A percentile compares a stretch with the other conserved stretches of the same genome.
phyloP scores from a whole-genome alignment of 176 grass and related monocot genomes.

The Aegilops tauschii region DNA sequence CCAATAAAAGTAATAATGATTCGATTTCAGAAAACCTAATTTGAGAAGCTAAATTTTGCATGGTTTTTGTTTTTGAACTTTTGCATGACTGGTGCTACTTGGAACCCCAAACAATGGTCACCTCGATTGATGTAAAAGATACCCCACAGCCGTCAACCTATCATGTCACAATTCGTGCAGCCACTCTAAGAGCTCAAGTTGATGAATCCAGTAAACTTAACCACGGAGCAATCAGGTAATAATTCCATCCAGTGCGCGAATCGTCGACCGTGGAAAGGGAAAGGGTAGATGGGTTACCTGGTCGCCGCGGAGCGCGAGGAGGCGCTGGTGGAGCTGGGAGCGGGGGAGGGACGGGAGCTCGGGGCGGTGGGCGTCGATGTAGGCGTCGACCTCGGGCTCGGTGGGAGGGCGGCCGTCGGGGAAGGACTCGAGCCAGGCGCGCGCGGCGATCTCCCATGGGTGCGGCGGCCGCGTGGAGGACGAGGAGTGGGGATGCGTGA shows the following conservation, averaged over 20 bases:
- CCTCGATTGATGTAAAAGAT: neutral
- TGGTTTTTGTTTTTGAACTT: neutral
- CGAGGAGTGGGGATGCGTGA: neutral
- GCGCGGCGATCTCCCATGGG: slow-evolving; percentile 48
- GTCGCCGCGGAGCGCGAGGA: slow-evolving; percentile 51
- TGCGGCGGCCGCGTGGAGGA: slow-evolving; percentile 30
- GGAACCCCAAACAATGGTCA: neutral
- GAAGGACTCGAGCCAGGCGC: slow-evolving; percentile 67
- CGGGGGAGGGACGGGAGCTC: slow-evolving; percentile 54
- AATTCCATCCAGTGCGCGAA: neutral
- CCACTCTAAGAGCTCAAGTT: neutral
- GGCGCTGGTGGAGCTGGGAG: slow-evolving; percentile 61
- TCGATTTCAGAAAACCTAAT: neutral
- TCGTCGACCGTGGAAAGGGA: neutral
- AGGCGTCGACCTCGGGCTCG: slow-evolving; percentile 58
- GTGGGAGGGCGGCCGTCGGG: slow-evolving; percentile 49
- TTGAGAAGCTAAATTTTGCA: neutral
- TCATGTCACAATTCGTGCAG: neutral
- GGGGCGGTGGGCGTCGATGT: slow-evolving; percentile 60
- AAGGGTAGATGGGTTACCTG: slow-evolving; percentile 30
- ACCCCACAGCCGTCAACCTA: neutral
- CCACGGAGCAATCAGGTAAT: neutral
- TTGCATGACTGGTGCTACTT: neutral
- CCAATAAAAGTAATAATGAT: neutral
- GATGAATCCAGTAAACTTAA: slow-evolving; percentile 5